Conservation (phyloP, 495 filamentous ascomycete genomes). For the Pyronema omphalodes region DNA sequence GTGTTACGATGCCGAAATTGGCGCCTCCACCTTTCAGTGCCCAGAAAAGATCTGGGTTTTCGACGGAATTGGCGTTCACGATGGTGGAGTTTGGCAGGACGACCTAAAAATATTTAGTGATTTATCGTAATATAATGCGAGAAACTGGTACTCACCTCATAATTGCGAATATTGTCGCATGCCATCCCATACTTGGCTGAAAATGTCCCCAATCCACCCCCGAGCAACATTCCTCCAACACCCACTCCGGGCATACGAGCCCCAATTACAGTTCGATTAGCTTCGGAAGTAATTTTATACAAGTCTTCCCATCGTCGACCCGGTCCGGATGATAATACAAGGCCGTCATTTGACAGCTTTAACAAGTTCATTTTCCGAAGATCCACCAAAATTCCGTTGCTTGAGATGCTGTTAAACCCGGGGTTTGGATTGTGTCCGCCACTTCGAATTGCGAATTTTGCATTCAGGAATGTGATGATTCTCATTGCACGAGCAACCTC, state of each 20-base stretch:
- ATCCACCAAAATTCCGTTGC: slow-evolving; percentile 38
- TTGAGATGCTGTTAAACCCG: slow-evolving; percentile 33
- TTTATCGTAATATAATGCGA: slow-evolving; percentile 1
- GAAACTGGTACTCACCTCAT: slow-evolving; percentile 27
- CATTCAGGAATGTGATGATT: slow-evolving; percentile 19
- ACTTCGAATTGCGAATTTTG: slow-evolving; percentile 33
- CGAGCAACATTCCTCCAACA: slow-evolving; percentile 37
- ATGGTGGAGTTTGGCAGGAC: slow-evolving; percentile 27
- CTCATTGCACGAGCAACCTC: slow-evolving; percentile 29
- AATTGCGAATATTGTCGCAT: slow-evolving; percentile 34
- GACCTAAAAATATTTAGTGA: slow-evolving; percentile 6
- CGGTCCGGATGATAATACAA: slow-evolving; percentile 28
- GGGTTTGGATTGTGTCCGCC: slow-evolving; percentile 35
- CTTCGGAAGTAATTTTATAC: slow-evolving; percentile 30
- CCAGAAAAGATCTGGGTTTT: slow-evolving; percentile 31
- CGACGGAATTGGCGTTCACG: slow-evolving; percentile 22
- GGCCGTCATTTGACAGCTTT: slow-evolving; percentile 23
- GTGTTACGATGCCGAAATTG: slow-evolving; percentile 46
- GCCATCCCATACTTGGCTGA: slow-evolving; percentile 31
- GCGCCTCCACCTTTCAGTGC: slow-evolving; percentile 39
- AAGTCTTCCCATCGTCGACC: slow-evolving; percentile 37
- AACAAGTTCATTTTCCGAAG: slow-evolving; percentile 29
- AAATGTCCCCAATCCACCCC: slow-evolving; percentile 36
- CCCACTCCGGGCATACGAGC: slow-evolving; percentile 36
- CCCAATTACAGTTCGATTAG: slow-evolving; percentile 25